Evolutionary conservation across 2,329 filamentous ascomycete species (phyloP).

Genomic region (Neofusicoccum sp.): DNA sequence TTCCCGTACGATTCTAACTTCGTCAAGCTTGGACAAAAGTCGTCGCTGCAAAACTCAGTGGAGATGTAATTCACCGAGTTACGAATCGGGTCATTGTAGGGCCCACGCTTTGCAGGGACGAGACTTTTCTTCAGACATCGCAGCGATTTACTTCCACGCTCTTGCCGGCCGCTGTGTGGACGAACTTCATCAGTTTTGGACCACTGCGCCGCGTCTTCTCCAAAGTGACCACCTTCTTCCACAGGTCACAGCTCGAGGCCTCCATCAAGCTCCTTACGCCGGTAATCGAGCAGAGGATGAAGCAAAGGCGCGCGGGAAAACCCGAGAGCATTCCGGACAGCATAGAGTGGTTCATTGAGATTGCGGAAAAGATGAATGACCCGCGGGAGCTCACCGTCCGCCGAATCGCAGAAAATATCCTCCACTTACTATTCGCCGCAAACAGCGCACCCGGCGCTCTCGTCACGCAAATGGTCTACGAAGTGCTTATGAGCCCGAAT

Average conservation of each 20-base stretch:
- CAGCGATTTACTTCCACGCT: neutral
- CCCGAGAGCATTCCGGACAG: neutral
- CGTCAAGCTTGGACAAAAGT: neutral
- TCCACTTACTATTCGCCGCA: neutral
- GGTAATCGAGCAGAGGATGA: neutral
- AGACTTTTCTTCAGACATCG: neutral
- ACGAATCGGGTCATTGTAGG: neutral
- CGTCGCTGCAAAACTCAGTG: neutral
- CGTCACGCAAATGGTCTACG: neutral
- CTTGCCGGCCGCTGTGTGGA: neutral
- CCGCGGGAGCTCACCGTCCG: neutral
- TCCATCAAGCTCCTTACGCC: neutral
- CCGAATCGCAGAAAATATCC: neutral
- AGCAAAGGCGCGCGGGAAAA: neutral
- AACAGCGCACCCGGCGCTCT: neutral
- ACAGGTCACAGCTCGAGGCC: neutral
- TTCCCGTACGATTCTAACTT: neutral
- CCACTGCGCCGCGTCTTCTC: neutral
- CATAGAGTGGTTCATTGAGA: neutral
- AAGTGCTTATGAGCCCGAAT: neutral
- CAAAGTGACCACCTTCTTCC: neutral
- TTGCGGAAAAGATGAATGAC: neutral
- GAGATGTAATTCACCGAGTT: neutral
- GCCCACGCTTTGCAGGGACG: neutral
- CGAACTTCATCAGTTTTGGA: neutral